Evolutionary conservation across 768 basidiomycete genomes (phyloP).

Genomic region (Cantharellus cinnabarinus): DNA sequence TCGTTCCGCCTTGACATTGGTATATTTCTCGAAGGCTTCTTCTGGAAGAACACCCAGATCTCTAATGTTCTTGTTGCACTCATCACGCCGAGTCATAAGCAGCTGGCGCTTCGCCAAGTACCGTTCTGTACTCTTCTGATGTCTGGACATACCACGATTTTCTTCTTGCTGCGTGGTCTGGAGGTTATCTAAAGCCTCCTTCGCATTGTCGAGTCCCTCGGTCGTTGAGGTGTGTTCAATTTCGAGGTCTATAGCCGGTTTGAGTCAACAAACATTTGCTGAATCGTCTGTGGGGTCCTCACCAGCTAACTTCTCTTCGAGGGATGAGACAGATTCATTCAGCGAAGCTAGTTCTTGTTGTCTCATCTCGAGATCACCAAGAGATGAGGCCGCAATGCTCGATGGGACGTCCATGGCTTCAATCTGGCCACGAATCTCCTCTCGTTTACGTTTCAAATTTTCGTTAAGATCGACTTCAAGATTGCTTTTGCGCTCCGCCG

Average conservation of each 20-base stretch:
- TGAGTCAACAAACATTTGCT: not conserved
- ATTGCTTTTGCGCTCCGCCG: conserved; percentile 55
- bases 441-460: conserved; percentile 54
- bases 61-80: conserved; percentile 86
- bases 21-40: conserved; percentile 93
- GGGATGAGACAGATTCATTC: conserved; percentile 39
- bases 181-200: conserved; percentile 42
- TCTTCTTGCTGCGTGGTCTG: conserved; percentile 78
- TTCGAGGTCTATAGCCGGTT: conserved; percentile 33
- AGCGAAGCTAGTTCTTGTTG: conserved; percentile 49
- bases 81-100: conserved; percentile 66
- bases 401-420: conserved; percentile 44
- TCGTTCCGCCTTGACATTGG: conserved; percentile 66
- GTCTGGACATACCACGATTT: conserved; percentile 62
- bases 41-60: conserved; percentile 93
- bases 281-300: conserved; percentile 2
- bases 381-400: conserved; percentile 18
- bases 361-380: conserved; percentile 47
- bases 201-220: conserved; percentile 44
- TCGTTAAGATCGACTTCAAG: conserved; percentile 90
- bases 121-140: conserved; percentile 89
- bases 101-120: conserved; percentile 86
- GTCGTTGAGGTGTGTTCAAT: conserved; percentile 46
- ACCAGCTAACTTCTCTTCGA: conserved; percentile 48
- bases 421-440: conserved; percentile 57